A percentile compares a stretch with the other conserved stretches of the same genome.
These are phyloP conservation scores for Sutorius eximius DNA, from an alignment of 1,284 basidiomycete species.

Conservation along the genomic window DNA sequence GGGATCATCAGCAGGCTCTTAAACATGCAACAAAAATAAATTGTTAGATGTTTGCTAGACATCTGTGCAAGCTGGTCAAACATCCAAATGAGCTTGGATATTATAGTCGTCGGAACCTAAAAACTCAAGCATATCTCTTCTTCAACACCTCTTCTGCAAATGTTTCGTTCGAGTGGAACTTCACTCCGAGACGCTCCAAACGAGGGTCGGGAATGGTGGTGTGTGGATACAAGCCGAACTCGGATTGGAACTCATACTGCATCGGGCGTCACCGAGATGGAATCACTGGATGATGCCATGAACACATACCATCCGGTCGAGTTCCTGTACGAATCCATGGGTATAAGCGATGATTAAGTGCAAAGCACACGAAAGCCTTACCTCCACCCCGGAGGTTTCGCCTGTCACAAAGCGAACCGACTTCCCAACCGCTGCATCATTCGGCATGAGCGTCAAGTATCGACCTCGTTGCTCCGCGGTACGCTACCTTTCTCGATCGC, in stretches of 20 bases:
- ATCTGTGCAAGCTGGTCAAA: background rate
- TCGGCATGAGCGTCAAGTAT: background rate
- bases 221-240: slow-evolving; percentile 29
- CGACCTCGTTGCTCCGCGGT: background rate
- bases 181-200: slow-evolving; percentile 30
- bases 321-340: slow-evolving; percentile 13
- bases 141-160: slow-evolving; percentile 27
- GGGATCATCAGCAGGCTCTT: background rate
- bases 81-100: no score
- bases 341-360: background rate
- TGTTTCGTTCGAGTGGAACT: slow-evolving; percentile 26
- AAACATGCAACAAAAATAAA: background rate
- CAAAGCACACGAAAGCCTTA: background rate
- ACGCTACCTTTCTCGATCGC: slow-evolving; percentile 23
- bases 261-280: background rate
- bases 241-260: slow-evolving; percentile 31
- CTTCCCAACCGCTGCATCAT: slow-evolving; percentile 25
- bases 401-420: background rate
- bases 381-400: background rate
- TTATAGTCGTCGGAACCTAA: no score
- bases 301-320: slow-evolving; percentile 33
- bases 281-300: background rate
- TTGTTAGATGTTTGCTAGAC: background rate
- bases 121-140: slow-evolving; percentile 12
- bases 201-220: slow-evolving; percentile 29